Base-by-base conservation (phyloP, 1,284 basidiomycete species). In the Ceratobasidium papillatum region DNA sequence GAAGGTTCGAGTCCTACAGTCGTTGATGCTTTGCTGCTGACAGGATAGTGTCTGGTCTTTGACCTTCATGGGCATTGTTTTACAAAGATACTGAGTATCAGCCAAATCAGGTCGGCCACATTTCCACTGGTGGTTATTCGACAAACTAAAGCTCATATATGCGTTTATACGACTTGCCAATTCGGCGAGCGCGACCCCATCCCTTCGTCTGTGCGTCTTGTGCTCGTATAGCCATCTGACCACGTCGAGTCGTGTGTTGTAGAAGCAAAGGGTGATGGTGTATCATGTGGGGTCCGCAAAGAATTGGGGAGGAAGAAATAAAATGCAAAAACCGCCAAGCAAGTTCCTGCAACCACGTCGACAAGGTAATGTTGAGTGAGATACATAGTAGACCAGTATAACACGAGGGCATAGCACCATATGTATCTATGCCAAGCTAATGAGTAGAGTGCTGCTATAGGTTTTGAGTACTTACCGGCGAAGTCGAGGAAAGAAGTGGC, bases 341-440 rank as follows among this genome's bases (percentile, higher is more conserved):
- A 98, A 0, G 94, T 94, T 7, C 97, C 97, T 1, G 91, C 94
- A 43, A 96, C 94, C 78, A 99, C 91, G 80, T 99, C 98, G 83
- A 99, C 95, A 78, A 99, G 90, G 86, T 99, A 99, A 85, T 99
- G 95, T 82, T 98, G 96, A 3, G 94, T 95, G 78, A 97, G 90
- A 85, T 98, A 98, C 97, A 99, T 99, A 41, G 97, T 99, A 30
- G 94, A 91, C 97, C 96, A 99, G 83, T 98, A 99, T 0, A 99
- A 87, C 41, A 95, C 84, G n/a, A 88, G 90, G 1, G 90, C 90
- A 82, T 99, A 99, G 0, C 83, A 85, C 95, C 95, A 99, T 75
- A 92, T 91, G 77, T 88, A 88, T 1, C 83, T 79, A 14, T 68
- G n/a, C 72, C 84, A 84, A 17, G 87, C 11, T 36, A 32, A 38